phyloP scores from a whole-genome alignment of 345 rosid genomes.

The Trapa bicornis region DNA sequence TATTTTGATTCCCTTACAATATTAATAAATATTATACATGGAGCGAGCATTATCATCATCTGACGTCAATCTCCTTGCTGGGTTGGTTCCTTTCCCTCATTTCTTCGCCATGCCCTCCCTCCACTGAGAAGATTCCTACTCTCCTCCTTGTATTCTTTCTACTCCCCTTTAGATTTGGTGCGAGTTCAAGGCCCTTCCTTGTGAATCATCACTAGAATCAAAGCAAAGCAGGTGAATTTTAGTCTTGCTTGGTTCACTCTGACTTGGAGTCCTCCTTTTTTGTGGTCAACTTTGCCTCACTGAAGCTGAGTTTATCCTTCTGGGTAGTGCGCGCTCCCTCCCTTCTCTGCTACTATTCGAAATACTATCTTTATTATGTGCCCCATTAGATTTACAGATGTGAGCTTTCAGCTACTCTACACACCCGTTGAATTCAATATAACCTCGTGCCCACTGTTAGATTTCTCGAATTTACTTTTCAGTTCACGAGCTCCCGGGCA shows the following conservation, averaged over 20 bases:
- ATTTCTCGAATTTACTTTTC: background rate
- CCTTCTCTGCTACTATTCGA: no score
- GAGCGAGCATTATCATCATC: background rate
- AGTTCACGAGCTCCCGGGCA: background rate
- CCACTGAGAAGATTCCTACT: background rate
- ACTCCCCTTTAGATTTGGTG: background rate
- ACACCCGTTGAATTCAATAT: background rate
- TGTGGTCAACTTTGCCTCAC: background rate
- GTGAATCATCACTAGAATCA: background rate
- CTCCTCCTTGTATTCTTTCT: no score
- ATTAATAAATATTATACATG: background rate
- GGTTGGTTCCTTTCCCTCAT: background rate
- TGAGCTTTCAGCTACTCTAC: no score
- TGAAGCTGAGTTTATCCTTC: background rate
- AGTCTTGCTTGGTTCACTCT: background rate
- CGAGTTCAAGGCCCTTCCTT: background rate
- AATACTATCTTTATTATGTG: no score
- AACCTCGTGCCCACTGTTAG: background rate
- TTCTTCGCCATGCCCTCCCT: background rate
- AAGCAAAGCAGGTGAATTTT: background rate
- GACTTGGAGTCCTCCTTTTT: background rate
- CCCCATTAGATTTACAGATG: background rate
- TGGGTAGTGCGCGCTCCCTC: background rate
- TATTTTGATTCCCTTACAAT: background rate
- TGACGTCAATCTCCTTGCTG: background rate